Percentiles rank a stretch among this genome's conserved stretches.
Evolutionary conservation across 83 land plant genomes (phyloP).

Genomic region (Larix sibirica): DNA sequence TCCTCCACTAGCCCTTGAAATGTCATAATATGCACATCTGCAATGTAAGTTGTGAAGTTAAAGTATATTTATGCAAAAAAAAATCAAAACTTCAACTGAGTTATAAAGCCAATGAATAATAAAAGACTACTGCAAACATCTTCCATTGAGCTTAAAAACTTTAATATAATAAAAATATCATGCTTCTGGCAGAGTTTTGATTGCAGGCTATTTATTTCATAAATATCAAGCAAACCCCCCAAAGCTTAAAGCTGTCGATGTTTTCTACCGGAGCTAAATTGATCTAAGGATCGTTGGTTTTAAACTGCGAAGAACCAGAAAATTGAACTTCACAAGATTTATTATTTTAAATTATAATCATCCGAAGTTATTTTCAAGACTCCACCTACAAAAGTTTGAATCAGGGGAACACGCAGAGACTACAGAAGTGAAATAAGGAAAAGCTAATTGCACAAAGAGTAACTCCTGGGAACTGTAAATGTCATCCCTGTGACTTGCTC

Average conservation of each 20-base stretch:
- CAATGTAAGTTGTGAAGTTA: neutral
- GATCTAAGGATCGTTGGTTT: too few relatives aligned
- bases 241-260: too few relatives aligned
- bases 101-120: neutral
- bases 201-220: neutral
- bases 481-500: conserved; percentile 97
- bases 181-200: neutral
- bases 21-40: neutral
- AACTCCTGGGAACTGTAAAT: conserved; percentile 81
- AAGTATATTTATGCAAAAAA: neutral
- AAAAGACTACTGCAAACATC: neutral
- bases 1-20: neutral
- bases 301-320: too few relatives aligned
- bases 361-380: too few relatives aligned
- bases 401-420: neutral
- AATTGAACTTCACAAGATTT: too few relatives aligned
- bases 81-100: neutral
- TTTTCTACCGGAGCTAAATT: too few relatives aligned
- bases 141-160: neutral
- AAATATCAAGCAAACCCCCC: too few relatives aligned
- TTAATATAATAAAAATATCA: neutral
- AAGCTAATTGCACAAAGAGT: neutral
- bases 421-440: neutral
- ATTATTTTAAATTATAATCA: too few relatives aligned
- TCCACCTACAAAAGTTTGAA: neutral